These are phyloP conservation scores for Panellus pusillus DNA, from an alignment of 768 basidiomycete genomes.

Conservation along the genomic window DNA sequence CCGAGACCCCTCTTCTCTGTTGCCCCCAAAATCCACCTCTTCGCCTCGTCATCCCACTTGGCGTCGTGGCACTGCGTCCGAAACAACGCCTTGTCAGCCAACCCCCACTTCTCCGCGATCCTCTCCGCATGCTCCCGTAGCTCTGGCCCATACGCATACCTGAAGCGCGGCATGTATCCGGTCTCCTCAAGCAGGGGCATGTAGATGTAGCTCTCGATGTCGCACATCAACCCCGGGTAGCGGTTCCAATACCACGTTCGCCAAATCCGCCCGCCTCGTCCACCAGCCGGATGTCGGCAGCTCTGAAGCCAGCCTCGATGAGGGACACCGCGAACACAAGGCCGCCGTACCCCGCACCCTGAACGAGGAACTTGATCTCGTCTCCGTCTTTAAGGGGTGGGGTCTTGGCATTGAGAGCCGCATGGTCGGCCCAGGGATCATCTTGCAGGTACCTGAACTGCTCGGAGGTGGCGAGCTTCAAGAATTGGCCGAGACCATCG, in stretches of 20 bases:
- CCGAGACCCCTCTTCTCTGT: conserved; percentile 4
- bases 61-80: neutral
- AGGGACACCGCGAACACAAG: conserved; percentile 11
- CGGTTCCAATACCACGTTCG: conserved; percentile 24
- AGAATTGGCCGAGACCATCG: conserved; percentile 10
- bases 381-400: conserved; percentile 8
- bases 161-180: conserved; percentile 19
- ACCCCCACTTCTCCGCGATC: conserved; percentile 18
- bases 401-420: conserved; percentile 5
- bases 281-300: conserved; percentile 13
- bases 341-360: conserved; percentile 10
- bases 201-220: conserved; percentile 22
- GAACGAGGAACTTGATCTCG: conserved; percentile 6
- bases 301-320: conserved; percentile 14
- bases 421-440: conserved; percentile 16
- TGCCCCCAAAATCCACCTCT: neutral
- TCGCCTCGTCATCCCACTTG: conserved; percentile 4
- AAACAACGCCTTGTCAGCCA: conserved; percentile 15
- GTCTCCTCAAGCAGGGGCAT: conserved; percentile 23
- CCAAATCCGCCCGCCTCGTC: conserved; percentile 22
- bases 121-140: conserved; percentile 16
- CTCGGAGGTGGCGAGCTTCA: conserved; percentile 6
- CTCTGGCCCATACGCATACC: conserved; percentile 20
- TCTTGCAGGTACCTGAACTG: conserved; percentile 7
- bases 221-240: conserved; percentile 25